Base-by-base conservation (phyloP, 495 filamentous ascomycete genomes). In the Podospora comata region DNA sequence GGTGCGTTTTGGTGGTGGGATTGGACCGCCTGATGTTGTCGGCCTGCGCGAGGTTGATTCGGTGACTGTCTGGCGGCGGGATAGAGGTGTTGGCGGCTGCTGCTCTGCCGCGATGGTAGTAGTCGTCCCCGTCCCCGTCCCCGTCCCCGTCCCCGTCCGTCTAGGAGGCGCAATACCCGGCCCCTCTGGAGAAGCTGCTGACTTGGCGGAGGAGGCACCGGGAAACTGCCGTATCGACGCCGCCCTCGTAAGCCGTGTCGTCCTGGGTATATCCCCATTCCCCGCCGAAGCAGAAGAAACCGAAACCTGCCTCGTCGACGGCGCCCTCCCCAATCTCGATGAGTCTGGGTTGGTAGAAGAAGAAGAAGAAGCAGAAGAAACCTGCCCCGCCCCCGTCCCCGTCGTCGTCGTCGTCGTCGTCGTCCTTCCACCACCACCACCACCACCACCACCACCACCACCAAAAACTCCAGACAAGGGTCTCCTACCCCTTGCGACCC, bases 21-120 rank as follows among this genome's bases (percentile, higher is more conserved):
- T 23, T 23, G 20, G 59, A 0, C 67, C 72, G 5, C 76, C 69
- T 3, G 76, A 77, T 53, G 66, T 75, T 15, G 69, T 74, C 0
- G 79, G 66, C 60, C 59, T 39, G n/a, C 57, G 16, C 54, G 57
- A 58, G 62, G 74, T 60, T 9, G 77, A 72, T 13, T 70, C 59
- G 23, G 73, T 68, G 16, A 75, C 67, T 15, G 73, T 54, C 11
- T 60, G 39, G 2, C 39, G 39, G 7, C 39, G 7, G 3, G 7
- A 16, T 3, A 48, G 39, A 9, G 39, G 39, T 6, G 7, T 48
- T 5, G 30, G 30, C 30, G 39, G 39, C 13, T 48, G 20, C 20
- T 23, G 20, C 20, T 23, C 20, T 23, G 20, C 20, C 20, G 20
- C 20, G 20, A 23, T 23, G 20, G 20, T 23, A 23, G 20, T 23